These are phyloP conservation scores for Basidioascus undulatus DNA, from an alignment of 768 basidiomycete genomes.

Conservation along the genomic window DNA sequence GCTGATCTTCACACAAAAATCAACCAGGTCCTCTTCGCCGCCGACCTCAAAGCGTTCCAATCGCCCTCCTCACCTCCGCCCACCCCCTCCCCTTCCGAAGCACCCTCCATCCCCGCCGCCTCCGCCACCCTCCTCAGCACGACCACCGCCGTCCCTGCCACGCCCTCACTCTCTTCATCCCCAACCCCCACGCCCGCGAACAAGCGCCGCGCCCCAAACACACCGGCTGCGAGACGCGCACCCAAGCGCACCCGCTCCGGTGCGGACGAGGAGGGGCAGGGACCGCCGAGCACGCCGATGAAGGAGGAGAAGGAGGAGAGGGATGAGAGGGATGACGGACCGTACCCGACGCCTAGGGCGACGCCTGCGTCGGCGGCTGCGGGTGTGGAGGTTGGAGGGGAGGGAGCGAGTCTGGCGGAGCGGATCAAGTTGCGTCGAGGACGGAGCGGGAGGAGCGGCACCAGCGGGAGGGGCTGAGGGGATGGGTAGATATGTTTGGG, in stretches of 20 bases:
- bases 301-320: background rate
- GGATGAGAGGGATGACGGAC: background rate
- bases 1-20: too few species aligned
- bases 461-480: too few species aligned
- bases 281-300: background rate
- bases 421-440: too few species aligned
- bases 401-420: too few species aligned
- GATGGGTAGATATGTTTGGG: too few species aligned
- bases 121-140: slow-evolving; percentile 22
- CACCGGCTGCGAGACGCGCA: slow-evolving; percentile 14
- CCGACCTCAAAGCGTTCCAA: slow-evolving; percentile 5
- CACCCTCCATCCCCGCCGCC: slow-evolving; percentile 11
- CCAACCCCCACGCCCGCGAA: slow-evolving; percentile 43
- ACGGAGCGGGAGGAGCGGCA: too few species aligned
- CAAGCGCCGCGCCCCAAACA: slow-evolving; percentile 19
- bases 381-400: too few species aligned
- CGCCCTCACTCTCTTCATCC: slow-evolving; percentile 38
- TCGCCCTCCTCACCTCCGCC: background rate
- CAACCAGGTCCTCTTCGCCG: slow-evolving; percentile 15
- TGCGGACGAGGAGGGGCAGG: too few species aligned
- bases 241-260: slow-evolving; percentile 1
- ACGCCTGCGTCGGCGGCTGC: too few species aligned
- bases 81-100: background rate
- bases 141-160: slow-evolving; percentile 36
- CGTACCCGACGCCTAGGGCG: too few species aligned